Evolutionary conservation across 805 yeast species (phyloP).

Genomic region (Yamadazyma paraphyllophila): DNA sequence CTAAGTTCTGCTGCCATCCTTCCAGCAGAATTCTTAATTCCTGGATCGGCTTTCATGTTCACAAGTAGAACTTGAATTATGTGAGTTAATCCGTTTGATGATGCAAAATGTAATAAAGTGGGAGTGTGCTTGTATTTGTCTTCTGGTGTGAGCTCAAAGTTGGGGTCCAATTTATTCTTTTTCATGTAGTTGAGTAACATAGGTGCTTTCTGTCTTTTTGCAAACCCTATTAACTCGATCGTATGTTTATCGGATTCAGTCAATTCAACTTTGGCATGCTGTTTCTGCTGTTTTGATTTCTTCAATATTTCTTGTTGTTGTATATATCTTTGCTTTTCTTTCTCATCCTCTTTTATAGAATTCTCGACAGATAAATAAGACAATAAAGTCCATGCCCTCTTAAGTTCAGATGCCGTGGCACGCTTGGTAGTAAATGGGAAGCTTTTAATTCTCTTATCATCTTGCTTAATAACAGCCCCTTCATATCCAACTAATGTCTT

Average conservation of each 20-base stretch:
- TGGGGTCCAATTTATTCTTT: conserved; percentile 52
- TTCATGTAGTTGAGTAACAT: conserved; percentile 60
- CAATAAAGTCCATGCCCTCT: conserved; percentile 79
- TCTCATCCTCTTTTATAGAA: conserved; percentile 50
- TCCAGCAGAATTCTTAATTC: conserved; percentile 48
- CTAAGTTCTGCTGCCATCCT: conserved; percentile 72
- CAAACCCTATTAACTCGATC: conserved; percentile 51
- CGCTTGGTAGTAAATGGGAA: conserved; percentile 90
- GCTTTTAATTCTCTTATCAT: conserved; percentile 61
- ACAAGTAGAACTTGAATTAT: conserved; percentile 64
- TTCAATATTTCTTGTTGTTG: conserved; percentile 15
- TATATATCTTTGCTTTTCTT: conserved; percentile 20
- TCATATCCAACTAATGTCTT: conserved; percentile 66
- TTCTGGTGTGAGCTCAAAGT: conserved; percentile 57
- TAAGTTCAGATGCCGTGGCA: conserved; percentile 79
- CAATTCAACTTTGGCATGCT: conserved; percentile 11
- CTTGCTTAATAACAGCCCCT: conserved; percentile 47
- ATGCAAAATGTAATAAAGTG: conserved; percentile 75
- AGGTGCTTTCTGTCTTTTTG: conserved; percentile 78
- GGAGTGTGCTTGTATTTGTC: conserved; percentile 56
- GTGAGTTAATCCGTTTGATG: conserved; percentile 63
- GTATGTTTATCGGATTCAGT: conserved; percentile 50
- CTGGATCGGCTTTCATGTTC: conserved; percentile 70
- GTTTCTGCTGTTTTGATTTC: conserved; percentile 15
- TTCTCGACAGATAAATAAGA: conserved; percentile 55